Conservation (phyloP, 495 filamentous ascomycete species). For the Melanomma pulvis-pyrius region DNA sequence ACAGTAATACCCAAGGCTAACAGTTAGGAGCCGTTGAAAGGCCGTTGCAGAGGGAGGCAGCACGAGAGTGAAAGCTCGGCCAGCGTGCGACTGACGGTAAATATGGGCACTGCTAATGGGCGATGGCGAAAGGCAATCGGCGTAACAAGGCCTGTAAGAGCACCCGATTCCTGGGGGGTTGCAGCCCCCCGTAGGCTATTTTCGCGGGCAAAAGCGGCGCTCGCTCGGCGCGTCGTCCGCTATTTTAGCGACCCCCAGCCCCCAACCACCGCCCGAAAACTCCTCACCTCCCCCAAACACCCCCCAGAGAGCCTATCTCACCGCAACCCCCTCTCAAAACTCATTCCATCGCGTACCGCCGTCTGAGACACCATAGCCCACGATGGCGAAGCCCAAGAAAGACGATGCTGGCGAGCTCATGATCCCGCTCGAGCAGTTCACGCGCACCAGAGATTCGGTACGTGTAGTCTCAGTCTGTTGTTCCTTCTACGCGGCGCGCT, state of each 20-base stretch:
- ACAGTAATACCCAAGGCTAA: too few species aligned
- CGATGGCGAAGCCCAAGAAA: slow-evolving; percentile 54
- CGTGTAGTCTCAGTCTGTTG: slow-evolving; percentile 41
- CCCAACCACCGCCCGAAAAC: slow-evolving; percentile 10
- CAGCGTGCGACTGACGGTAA: too few species aligned
- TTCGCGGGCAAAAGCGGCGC: slow-evolving; percentile 4
- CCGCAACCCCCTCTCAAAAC: neutral
- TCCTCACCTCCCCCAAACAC: slow-evolving; percentile 2
- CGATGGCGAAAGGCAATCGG: too few species aligned
- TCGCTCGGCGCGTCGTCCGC: neutral
- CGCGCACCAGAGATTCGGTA: slow-evolving; percentile 66
- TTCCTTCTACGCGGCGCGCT: slow-evolving; percentile 7
- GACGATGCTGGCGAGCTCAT: slow-evolving; percentile 44
- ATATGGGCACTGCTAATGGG: too few species aligned
- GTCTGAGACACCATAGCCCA: slow-evolving; percentile 48
- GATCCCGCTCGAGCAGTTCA: slow-evolving; percentile 64
- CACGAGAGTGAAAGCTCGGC: too few species aligned
- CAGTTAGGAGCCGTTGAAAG: too few species aligned
- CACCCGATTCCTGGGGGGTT: neutral
- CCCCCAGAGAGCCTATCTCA: neutral
- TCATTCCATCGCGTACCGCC: slow-evolving; percentile 5
- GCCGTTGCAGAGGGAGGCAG: too few species aligned
- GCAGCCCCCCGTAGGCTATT: too few species aligned
- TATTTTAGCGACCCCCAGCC: slow-evolving; percentile 14
- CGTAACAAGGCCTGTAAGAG: too few species aligned